Evolutionary conservation across 2,329 filamentous ascomycete species (phyloP).

Genomic region (Teratosphaeria nubilosa): DNA sequence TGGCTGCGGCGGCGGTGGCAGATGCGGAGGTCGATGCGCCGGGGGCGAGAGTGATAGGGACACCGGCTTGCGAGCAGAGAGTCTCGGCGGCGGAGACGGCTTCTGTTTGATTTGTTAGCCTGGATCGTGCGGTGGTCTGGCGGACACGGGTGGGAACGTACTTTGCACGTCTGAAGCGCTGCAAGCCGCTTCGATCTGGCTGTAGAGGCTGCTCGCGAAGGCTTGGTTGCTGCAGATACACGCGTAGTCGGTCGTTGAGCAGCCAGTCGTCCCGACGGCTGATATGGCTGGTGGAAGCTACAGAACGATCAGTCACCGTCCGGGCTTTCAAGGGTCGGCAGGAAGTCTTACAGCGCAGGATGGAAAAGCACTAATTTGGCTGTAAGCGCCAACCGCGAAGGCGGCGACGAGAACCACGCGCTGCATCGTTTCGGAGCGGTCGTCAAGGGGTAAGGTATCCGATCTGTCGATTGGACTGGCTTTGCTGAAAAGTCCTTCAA

Average conservation of each 20-base stretch:
- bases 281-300: neutral
- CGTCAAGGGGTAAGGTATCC: neutral
- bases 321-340: neutral
- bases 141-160: neutral
- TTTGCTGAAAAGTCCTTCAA: neutral
- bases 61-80: neutral
- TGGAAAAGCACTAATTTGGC: neutral
- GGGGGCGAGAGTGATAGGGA: neutral
- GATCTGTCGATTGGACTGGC: neutral
- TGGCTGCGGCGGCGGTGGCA: slow-evolving; percentile 3
- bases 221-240: neutral
- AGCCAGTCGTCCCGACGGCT: neutral
- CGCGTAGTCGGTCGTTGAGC: neutral
- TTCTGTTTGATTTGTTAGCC: neutral
- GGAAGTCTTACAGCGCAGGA: neutral
- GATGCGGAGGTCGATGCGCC: slow-evolving; percentile 6
- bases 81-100: neutral
- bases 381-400: neutral
- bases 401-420: neutral
- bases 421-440: neutral
- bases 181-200: neutral
- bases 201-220: neutral
- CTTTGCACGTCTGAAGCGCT: neutral
- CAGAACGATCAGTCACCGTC: neutral
- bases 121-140: neutral